Evolutionary conservation across 78 protist genomes (phyloP), one percentile per base, ranked within the genome.

Genomic region (Planoprotostelium fungivorum): DNA sequence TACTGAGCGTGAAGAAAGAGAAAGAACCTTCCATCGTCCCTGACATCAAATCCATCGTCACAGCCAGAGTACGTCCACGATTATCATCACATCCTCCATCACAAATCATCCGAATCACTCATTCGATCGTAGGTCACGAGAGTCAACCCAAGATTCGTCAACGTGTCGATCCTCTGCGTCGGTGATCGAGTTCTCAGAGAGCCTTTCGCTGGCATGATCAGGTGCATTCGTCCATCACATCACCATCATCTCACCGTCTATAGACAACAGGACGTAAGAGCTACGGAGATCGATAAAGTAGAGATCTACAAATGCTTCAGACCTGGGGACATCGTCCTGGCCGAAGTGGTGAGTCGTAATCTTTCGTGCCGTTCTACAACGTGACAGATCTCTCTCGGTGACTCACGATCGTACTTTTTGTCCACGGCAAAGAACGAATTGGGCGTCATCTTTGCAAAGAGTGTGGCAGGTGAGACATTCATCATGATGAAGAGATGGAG

Each of bases 381-480:
- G 87, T 37, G 1, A 90, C 63, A 93, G 95, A 88, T 96, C 29
- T 97, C 97, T n/a, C 94, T 95, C 34, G 97, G 97, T 51, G 97
- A 96, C 51, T 34, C 96, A 31, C 89, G 97, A 37, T 93, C 96
- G 35, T 97, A 94, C 87, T 94, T 87, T 88, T 84, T 97, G 35
- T 88, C 97, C 31, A 96, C 98, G 23, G 98, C 98, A 34, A 51
- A 86, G 51, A 95, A 97, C 89, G 97, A 95, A 86, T 89, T 92
- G 25, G 98, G 98, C 84, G 98, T 97, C 31, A 93, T 97, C n/a
- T 96, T 95, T 90, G 97, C 97, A 29, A 87, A 87, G 34, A 89
- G 94, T 85, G 87, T 90, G n/a, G 91, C 93, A 9, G 97, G 96
- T 35, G 73, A 5, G 1, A 35, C n/a, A n/a, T n/a, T n/a, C n/a